Base-by-base conservation (phyloP, 139 green algal genomes). In the Chlorella ohadii region DNA sequence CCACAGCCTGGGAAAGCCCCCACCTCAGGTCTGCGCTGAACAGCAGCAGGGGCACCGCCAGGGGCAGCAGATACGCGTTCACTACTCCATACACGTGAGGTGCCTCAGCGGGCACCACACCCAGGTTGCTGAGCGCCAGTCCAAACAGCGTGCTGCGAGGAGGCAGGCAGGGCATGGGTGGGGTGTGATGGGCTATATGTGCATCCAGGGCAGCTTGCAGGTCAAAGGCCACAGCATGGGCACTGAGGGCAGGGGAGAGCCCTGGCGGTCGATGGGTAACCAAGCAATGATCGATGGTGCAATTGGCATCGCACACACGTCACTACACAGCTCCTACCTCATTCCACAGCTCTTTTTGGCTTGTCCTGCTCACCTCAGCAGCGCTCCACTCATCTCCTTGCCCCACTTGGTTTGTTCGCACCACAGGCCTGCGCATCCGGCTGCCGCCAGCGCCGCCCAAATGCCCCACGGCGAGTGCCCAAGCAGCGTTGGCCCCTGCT, bases 1-100 rank as follows among this genome's bases (percentile, higher is more conserved):
- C n/a, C 44, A 51, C 44, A 51, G 7, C 44, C 44, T 51, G 6
- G 31, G 36, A 3, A 17, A 38, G 15, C 2, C 44, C 78, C n/a
- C 66, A 86, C 64, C 84, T 81, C 38, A 99, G 84, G 89, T 99
- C 92, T 13, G 96, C 95, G 0, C 88, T 89, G 55, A 96, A 93
- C 5, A 99, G 91, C 57, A 99, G 91, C 89, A 99, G 88, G 27
- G 96, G 96, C 3, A 99, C 93, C 15, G 95, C 95, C 47, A 99
- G 85, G 0, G 96, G 96, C 65, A 99, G 91, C 31, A 99, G 80
- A 84, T 91, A 96, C 39, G 91, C 91, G 89, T 97, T 97, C 36
- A 97, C 92, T 5, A 91, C 83, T 11, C 20, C 72, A 41, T 96
- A 95, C 22, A 85, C 75, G 65, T 81, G 65, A 13, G 75, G 70